Conservation (phyloP, 176 grass and related monocot species). For the Bothriochloa decipiens region DNA sequence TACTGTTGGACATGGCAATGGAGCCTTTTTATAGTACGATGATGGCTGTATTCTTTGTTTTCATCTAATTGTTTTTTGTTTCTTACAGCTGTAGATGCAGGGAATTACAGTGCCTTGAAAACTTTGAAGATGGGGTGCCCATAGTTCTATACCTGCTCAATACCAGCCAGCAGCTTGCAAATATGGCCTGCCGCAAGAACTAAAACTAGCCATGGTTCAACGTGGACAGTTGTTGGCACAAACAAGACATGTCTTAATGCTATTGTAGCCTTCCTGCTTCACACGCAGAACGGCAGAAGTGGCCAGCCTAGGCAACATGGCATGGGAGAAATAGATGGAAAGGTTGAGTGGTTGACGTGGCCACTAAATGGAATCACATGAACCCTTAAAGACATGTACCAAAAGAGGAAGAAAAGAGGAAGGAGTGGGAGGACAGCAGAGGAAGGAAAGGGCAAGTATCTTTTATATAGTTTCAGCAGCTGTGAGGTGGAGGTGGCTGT, state of each 20-base stretch:
- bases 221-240: slow-evolving; percentile 28
- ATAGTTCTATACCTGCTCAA: slow-evolving; percentile 22
- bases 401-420: slow-evolving; percentile 34
- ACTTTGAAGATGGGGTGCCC: background rate
- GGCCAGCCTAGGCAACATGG: slow-evolving; percentile 40
- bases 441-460: slow-evolving; percentile 43
- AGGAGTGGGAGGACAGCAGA: slow-evolving; percentile 19
- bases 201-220: slow-evolving; percentile 42
- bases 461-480: slow-evolving; percentile 44
- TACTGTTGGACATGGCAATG: too few relatives aligned
- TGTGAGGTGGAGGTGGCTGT: slow-evolving; percentile 48
- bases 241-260: slow-evolving; percentile 41
- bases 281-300: background rate
- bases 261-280: slow-evolving; percentile 25
- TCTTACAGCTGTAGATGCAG: background rate
- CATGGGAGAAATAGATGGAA: slow-evolving; percentile 40
- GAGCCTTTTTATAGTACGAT: too few relatives aligned
- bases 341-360: slow-evolving; percentile 39
- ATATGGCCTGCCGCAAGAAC: background rate
- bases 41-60: slow-evolving; percentile 31
- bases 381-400: slow-evolving; percentile 21
- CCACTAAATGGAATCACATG: slow-evolving; percentile 58
- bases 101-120: background rate
- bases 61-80: slow-evolving; percentile 10
- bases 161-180: background rate